phyloP scores from a whole-genome alignment of 2,329 filamentous ascomycete species.

The Xylaria sp. region DNA sequence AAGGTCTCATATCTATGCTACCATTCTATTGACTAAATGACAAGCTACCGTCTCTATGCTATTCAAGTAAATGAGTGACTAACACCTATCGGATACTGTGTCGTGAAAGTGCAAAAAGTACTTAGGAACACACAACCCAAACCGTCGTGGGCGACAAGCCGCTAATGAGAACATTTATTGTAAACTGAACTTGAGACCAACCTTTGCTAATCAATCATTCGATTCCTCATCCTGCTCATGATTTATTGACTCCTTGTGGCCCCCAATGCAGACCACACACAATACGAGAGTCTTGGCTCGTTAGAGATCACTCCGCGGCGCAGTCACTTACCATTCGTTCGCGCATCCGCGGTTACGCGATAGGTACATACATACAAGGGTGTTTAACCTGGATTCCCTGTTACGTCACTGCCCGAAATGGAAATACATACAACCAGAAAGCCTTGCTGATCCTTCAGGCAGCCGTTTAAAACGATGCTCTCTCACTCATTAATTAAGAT shows the following conservation, averaged over 20 bases:
- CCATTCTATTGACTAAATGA: too few relatives aligned
- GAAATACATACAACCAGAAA: not conserved
- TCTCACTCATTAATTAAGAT: not conserved
- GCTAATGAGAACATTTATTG: not conserved
- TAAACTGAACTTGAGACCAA: not conserved
- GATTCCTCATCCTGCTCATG: not conserved
- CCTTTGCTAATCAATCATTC: not conserved
- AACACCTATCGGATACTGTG: too few relatives aligned
- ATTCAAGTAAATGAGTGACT: too few relatives aligned
- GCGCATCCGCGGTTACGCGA: not conserved
- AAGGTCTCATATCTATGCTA: too few relatives aligned
- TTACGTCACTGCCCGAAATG: slow-evolving; percentile 10
- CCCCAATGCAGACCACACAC: not conserved
- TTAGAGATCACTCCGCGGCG: slow-evolving; percentile 1
- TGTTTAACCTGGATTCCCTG: not conserved
- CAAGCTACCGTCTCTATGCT: too few relatives aligned
- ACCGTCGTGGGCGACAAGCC: not conserved
- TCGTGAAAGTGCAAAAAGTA: not conserved
- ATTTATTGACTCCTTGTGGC: not conserved
- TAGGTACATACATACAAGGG: slow-evolving; percentile 2
- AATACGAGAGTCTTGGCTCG: not conserved
- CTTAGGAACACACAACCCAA: not conserved
- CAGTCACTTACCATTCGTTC: not conserved
- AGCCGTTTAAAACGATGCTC: slow-evolving; percentile 16
- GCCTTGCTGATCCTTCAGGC: slow-evolving; percentile 17